phyloP scores from a whole-genome alignment of 1,284 basidiomycete genomes.

The Fomes fomentarius region DNA sequence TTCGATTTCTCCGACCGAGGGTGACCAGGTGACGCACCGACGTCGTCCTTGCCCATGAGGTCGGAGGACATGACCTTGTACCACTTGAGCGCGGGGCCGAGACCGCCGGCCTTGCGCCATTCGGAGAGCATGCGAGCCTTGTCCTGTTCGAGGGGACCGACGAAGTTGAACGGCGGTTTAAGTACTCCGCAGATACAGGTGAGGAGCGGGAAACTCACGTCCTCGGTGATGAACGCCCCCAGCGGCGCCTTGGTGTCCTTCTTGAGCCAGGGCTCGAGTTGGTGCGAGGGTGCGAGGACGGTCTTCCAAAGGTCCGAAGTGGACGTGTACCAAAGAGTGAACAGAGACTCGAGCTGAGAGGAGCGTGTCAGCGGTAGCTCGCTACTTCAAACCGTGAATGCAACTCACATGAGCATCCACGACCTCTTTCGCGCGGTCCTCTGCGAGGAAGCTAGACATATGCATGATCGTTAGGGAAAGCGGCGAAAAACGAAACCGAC shows the following conservation, averaged over 20 bases:
- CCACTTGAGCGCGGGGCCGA: conserved; percentile 31
- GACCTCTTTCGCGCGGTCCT: conserved; percentile 33
- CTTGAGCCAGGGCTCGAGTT: conserved; percentile 32
- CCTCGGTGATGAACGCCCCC: conserved; percentile 24
- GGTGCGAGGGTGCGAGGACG: conserved; percentile 30
- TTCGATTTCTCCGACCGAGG: not conserved
- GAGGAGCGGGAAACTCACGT: conserved; percentile 14
- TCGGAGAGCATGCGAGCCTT: conserved; percentile 19
- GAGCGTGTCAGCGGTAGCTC: too few species aligned
- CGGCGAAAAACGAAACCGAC: not conserved
- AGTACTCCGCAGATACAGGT: not conserved
- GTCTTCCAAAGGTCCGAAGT: conserved; percentile 31
- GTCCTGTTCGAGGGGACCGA: conserved; percentile 9
- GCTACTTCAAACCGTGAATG: too few species aligned
- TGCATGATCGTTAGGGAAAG: not conserved
- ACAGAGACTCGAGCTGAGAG: conserved; percentile 34
- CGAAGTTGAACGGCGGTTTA: too few species aligned
- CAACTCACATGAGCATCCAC: conserved; percentile 32
- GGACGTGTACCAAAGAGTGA: conserved; percentile 33
- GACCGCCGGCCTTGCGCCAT: conserved; percentile 24
- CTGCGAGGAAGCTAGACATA: conserved; percentile 30
- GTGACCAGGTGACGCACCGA: conserved; percentile 17
- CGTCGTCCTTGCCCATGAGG: conserved; percentile 29
- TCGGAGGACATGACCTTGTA: conserved; percentile 31
- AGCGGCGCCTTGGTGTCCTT: conserved; percentile 25